Evolutionary conservation across 345 rosid genomes (phyloP).

Genomic region (Euclidium syriacum): DNA sequence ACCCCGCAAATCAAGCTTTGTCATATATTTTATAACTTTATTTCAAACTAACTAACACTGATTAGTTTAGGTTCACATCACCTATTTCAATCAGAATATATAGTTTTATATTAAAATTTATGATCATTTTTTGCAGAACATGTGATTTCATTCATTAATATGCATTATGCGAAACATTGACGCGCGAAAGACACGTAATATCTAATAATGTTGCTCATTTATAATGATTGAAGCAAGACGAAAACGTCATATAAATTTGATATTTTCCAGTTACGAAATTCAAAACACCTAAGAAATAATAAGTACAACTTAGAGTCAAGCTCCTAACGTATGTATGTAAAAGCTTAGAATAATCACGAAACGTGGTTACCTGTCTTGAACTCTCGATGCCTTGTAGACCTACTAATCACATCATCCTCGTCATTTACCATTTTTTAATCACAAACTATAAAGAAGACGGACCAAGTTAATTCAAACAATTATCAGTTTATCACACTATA

Average conservation of each 20-base stretch:
- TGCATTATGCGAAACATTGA: conserved; percentile 24
- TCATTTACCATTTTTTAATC: background rate
- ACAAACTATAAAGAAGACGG: background rate
- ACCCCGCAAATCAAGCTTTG: conserved; percentile 17
- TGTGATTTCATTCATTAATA: conserved; percentile 27
- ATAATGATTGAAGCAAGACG: conserved; percentile 22
- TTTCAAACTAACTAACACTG: background rate
- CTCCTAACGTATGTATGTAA: background rate
- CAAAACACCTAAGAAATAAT: background rate
- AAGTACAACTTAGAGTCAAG: background rate
- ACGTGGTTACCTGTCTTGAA: conserved; percentile 24
- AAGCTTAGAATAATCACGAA: background rate
- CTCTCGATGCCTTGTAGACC: background rate
- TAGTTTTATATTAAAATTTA: background rate
- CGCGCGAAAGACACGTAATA: conserved; percentile 27
- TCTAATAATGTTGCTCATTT: conserved; percentile 20
- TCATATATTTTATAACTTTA: background rate
- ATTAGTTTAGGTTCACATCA: background rate
- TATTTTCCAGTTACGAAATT: background rate
- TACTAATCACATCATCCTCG: background rate
- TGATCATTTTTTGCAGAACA: conserved; percentile 5
- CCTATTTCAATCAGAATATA: background rate
- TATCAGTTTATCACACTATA: background rate
- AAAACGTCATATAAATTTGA: background rate
- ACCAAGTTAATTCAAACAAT: background rate